These are phyloP conservation scores for Coccomyxa sp. DNA, from an alignment of 139 green algal genomes.

Conservation along the genomic window DNA sequence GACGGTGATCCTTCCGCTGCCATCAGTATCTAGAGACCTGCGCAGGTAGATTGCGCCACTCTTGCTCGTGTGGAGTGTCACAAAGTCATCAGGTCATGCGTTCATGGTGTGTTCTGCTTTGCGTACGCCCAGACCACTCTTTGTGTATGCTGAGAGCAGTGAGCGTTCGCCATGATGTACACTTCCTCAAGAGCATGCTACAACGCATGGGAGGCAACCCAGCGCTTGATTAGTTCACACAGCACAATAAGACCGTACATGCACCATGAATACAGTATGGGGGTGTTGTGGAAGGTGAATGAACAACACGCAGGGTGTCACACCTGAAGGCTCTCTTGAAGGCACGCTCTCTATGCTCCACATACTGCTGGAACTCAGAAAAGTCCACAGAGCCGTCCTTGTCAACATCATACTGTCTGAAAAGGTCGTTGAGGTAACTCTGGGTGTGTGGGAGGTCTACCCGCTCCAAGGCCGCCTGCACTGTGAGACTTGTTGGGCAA, in stretches of 20 bases:
- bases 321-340: background rate
- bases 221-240: no score
- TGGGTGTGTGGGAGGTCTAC: constrained; percentile 16
- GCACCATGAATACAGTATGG: background rate
- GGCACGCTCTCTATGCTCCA: background rate
- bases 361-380: constrained; percentile 1
- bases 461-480: constrained; percentile 12
- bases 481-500: no score
- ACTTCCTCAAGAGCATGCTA: no score
- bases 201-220: no score
- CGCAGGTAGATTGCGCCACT: no score
- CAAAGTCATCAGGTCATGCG: background rate
- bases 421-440: constrained; percentile 5
- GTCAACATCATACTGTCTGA: constrained; percentile 24
- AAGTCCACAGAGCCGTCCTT: constrained; percentile 3
- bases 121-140: background rate
- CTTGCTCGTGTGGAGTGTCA: no score
- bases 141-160: background rate
- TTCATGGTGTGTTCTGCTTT: no score
- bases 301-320: background rate
- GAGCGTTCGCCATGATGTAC: no score
- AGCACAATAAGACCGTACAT: no score
- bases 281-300: background rate
- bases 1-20: background rate
- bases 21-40: background rate